Base-by-base conservation (phyloP, 2,329 filamentous ascomycete species). In the Apiospora arundinis region DNA sequence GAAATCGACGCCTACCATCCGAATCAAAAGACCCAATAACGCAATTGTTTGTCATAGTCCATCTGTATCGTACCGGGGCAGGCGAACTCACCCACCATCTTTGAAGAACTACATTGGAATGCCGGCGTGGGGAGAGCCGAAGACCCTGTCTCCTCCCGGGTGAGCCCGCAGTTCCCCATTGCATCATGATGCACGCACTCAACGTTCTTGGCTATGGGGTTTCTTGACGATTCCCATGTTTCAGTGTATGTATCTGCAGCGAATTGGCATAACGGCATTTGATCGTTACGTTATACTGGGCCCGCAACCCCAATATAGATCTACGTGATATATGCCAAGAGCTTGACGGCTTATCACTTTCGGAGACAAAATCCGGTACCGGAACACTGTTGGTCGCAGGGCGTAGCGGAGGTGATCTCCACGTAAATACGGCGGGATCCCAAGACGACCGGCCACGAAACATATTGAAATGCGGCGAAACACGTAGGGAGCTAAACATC, bases 121-220 rank as follows among this genome's bases (percentile, higher is more conserved):
- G 56, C 18, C 56, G 56, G 56, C 56, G 8, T 40, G 56, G 52
- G 56, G 52, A 23, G 56, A 63, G 32, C 56, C 56, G 56, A 63
- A 9, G 4, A 23, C 56, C 56, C 32, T 6, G 32, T 40, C 56
- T 40, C 8, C 56, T 40, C 8, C 32, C 56, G 56, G 56, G 32
- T 12, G 3, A 40, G 56, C 56, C 56, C 56, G 56, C 56, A n/a
- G 9, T 12, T 18, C n/a, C 56, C 32, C 32, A 63, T 63, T 63
- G 56, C 56, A 63, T 63, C 52, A 63, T 63, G 14, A 60, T 63
- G 56, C 56, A n/a, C 56, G 56, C 56, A 21, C 52, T 18, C 52
- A 60, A 7, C 16, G 56, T 12, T 11, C 6, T 60, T 11, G n/a
- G n/a, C n/a, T 21, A 37, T 37, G 28, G 52, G 28, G 52, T n/a